Percentiles rank a stretch among this genome's conserved stretches.
Evolutionary conservation across 345 rosid genomes (phyloP).

Genomic region (Melaleuca alternifolia): DNA sequence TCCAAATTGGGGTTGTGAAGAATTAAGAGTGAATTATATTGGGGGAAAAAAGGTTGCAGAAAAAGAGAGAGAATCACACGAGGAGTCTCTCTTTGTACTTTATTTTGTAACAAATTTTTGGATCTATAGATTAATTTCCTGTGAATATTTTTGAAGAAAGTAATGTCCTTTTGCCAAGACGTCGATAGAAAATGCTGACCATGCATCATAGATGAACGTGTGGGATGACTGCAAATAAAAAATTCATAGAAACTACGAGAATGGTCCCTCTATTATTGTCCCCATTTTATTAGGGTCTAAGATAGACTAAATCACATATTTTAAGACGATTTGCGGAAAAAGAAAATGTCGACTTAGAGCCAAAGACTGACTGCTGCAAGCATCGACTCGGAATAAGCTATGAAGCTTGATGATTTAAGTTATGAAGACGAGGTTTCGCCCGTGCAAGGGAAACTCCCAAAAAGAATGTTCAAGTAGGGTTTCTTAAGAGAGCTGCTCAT

Average conservation of each 20-base stretch:
- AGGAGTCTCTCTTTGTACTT: neutral
- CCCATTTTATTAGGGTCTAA: neutral
- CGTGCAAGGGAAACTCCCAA: neutral
- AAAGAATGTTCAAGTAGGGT: neutral
- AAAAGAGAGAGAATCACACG: too few species aligned
- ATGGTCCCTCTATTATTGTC: neutral
- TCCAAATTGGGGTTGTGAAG: too few species aligned
- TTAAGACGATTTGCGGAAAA: neutral
- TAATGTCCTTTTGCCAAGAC: neutral
- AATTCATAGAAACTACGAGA: neutral
- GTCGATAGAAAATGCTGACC: neutral
- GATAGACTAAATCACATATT: accelerated
- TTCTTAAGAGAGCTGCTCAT: neutral
- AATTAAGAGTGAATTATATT: too few species aligned
- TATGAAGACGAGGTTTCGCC: neutral
- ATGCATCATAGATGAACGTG: neutral
- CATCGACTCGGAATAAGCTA: neutral
- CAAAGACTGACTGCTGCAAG: neutral
- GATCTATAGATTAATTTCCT: neutral
- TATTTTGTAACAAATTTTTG: neutral
- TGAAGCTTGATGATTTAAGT: neutral
- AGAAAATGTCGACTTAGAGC: neutral
- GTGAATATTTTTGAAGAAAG: accelerated
- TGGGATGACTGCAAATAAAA: neutral
- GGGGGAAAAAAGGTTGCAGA: too few species aligned